Evolutionary conservation across 768 basidiomycete genomes (phyloP).

Genomic region (Termitomyces heimii): DNA sequence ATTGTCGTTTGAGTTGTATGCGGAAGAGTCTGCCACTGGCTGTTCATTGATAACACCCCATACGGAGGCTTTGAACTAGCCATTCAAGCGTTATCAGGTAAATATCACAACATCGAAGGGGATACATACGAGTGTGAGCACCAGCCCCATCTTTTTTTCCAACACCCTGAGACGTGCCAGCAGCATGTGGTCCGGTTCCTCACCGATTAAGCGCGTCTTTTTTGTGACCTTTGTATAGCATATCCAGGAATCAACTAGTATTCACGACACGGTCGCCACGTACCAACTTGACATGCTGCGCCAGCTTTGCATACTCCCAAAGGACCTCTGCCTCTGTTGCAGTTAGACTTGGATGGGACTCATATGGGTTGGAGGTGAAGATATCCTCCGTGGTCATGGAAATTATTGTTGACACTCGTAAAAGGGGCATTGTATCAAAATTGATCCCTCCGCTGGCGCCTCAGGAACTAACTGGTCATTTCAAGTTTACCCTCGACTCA

Average conservation of each 20-base stretch:
- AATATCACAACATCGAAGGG: slow-evolving; percentile 26
- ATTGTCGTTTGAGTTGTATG: slow-evolving; percentile 18
- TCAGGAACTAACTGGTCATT: not conserved
- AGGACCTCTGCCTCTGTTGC: slow-evolving; percentile 72
- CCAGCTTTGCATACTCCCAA: slow-evolving; percentile 90
- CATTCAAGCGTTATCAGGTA: not conserved
- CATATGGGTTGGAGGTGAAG: slow-evolving; percentile 65
- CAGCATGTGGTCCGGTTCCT: slow-evolving; percentile 74
- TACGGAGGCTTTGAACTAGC: slow-evolving; percentile 91
- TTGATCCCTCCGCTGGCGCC: not conserved
- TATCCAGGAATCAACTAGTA: not conserved
- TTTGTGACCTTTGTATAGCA: slow-evolving; percentile 44
- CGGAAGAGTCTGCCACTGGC: slow-evolving; percentile 27
- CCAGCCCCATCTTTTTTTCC: slow-evolving; percentile 93
- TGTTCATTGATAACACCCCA: slow-evolving; percentile 92
- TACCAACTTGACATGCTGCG: slow-evolving; percentile 75
- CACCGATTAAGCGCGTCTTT: slow-evolving; percentile 64
- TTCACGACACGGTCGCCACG: slow-evolving; percentile 17
- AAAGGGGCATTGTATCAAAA: not conserved
- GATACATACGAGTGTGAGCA: slow-evolving; percentile 74
- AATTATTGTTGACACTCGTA: slow-evolving; percentile 16
- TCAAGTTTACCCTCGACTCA: too few relatives aligned
- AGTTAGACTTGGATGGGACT: slow-evolving; percentile 60
- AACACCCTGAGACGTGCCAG: slow-evolving; percentile 71
- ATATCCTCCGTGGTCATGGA: slow-evolving; percentile 30